Percentiles rank a stretch among this genome's conserved stretches.
Conservation (phyloP, 768 basidiomycete species). For the Lentinula raphanica region DNA sequence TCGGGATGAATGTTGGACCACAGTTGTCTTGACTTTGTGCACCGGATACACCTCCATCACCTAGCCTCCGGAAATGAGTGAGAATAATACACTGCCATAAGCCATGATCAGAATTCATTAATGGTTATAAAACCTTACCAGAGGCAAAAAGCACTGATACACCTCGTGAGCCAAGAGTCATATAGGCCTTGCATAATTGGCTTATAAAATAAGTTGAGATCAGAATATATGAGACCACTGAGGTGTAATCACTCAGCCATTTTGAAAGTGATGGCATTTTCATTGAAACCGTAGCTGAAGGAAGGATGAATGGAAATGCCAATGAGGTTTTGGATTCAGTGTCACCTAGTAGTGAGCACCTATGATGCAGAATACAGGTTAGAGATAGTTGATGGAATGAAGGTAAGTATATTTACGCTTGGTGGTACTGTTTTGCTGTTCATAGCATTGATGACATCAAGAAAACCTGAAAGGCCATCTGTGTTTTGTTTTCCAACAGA, state of each 20-base stretch:
- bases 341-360: slow-evolving; percentile 39
- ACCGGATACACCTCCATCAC: slow-evolving; percentile 27
- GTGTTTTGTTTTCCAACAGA: slow-evolving; percentile 24
- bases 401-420: neutral
- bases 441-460: slow-evolving; percentile 26
- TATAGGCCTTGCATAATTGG: slow-evolving; percentile 21
- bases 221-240: neutral
- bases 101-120: slow-evolving; percentile 34
- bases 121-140: slow-evolving; percentile 18
- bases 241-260: neutral
- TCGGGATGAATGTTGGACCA: slow-evolving; percentile 16
- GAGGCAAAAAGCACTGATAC: slow-evolving; percentile 41
- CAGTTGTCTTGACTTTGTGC: slow-evolving; percentile 10
- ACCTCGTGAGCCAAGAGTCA: slow-evolving; percentile 34
- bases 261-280: slow-evolving; percentile 36
- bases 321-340: neutral
- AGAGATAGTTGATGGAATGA: neutral
- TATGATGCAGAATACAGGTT: neutral
- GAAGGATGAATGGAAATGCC: neutral
- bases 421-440: slow-evolving; percentile 23
- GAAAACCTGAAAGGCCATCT: slow-evolving; percentile 27
- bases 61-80: slow-evolving; percentile 8
- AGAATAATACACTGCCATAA: neutral
- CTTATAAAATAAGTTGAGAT: neutral
- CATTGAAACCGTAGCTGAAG: slow-evolving; percentile 44